Evolutionary conservation across 2,329 filamentous ascomycete genomes (phyloP).

Genomic region (Penicillium griseofulvum): DNA sequence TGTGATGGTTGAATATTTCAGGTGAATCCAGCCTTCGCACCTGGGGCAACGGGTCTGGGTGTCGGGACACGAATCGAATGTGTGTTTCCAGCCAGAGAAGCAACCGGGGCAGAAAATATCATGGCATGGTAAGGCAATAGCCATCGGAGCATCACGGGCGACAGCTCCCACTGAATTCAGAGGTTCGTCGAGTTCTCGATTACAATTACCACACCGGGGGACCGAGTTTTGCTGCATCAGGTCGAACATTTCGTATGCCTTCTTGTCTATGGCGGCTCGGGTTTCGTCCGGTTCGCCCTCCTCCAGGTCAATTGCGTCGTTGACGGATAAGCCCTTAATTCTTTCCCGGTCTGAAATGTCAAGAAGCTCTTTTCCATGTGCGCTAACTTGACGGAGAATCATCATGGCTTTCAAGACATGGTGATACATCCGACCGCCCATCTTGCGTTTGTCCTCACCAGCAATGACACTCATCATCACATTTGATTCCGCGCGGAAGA

Average conservation of each 20-base stretch:
- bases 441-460: slow-evolving; percentile 60
- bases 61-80: slow-evolving; percentile 48
- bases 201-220: slow-evolving; percentile 71
- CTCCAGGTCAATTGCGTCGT: slow-evolving; percentile 85
- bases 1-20: slow-evolving; percentile 67
- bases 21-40: slow-evolving; percentile 64
- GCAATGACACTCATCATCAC: slow-evolving; percentile 76
- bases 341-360: slow-evolving; percentile 77
- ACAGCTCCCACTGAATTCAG: slow-evolving; percentile 56
- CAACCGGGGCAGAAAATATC: slow-evolving; percentile 80
- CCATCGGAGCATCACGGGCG: slow-evolving; percentile 55
- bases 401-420: slow-evolving; percentile 90
- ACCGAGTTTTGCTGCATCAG: slow-evolving; percentile 79
- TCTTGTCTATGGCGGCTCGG: slow-evolving; percentile 60
- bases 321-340: slow-evolving; percentile 75
- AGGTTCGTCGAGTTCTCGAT: slow-evolving; percentile 56
- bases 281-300: slow-evolving; percentile 63
- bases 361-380: slow-evolving; percentile 88
- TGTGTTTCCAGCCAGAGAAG: slow-evolving; percentile 59
- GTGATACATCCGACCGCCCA: slow-evolving; percentile 85
- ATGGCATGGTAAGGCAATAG: slow-evolving; percentile 78
- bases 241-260: slow-evolving; percentile 81
- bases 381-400: slow-evolving; percentile 83
- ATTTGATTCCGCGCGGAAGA: slow-evolving; percentile 78
- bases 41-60: slow-evolving; percentile 61